Base-by-base conservation (phyloP, 2,329 filamentous ascomycete genomes). In the Coniochaeta ligniaria region DNA sequence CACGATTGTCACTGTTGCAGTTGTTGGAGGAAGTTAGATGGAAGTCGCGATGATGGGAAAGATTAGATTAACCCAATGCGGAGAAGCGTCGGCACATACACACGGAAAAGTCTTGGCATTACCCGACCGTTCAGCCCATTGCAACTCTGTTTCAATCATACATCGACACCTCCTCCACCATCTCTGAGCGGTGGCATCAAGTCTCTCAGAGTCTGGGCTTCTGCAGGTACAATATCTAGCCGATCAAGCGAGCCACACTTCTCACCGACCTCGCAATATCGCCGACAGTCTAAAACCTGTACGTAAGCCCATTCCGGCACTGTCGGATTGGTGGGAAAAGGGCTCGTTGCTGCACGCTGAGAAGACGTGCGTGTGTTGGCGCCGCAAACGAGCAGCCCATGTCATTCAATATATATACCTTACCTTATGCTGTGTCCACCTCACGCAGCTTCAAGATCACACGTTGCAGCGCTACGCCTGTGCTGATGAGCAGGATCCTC, bases 151-250 rank as follows among this genome's bases (percentile, higher is more conserved):
- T 26, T 24, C 22, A 24, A 50, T 26, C 45, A 26, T 3, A 22
- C 45, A 31, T 31, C 5, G 28, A 6, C 28, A 31, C 28, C 28
- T 31, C 28, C 9, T 6, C 28, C 28, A 26, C 45, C 20, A 26
- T 50, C 24, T 14, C 52, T 35, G 17, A n/a, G 6, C 28, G 3
- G 26, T n/a, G n/a, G n/a, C 54, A 20, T 22, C 31, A 36, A 38
- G 54, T 24, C 31, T 38, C 35, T 36, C 28, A 8, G 11, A 36
- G 54, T 57, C 54, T 24, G 38, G 35, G 54, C 54, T 22, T 7
- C 54, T 57, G 54, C 54, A 57, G 54, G 54, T 57, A 57, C 54
- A 57, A 57, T 57, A 57, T 57, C 54, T 57, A 38, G 31, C 54
- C 54, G 28, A 38, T 17, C 31, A 57, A 52, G 26, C 47, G 24